Evolutionary conservation across 495 filamentous ascomycete species (phyloP).

Genomic region (Lophiostoma macrostomum): DNA sequence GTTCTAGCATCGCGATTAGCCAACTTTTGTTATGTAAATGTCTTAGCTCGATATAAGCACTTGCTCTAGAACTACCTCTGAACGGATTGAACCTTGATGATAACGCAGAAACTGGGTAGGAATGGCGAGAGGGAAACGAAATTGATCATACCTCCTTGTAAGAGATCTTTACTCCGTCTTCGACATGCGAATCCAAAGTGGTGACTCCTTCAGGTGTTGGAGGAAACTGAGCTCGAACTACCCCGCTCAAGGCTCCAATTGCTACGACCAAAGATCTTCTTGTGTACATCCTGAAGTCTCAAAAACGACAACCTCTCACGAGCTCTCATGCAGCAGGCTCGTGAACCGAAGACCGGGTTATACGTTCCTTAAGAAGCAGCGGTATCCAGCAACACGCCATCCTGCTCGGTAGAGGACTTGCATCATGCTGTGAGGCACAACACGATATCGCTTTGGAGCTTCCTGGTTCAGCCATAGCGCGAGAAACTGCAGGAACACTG

Average conservation of each 20-base stretch:
- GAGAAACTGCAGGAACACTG: constrained; percentile 7
- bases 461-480: constrained; percentile 18
- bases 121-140: neutral
- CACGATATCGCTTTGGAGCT: neutral
- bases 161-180: constrained; percentile 58
- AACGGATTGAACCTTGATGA: no score
- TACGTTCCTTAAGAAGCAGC: neutral
- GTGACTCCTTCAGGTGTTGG: constrained; percentile 53
- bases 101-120: neutral
- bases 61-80: neutral
- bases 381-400: neutral
- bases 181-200: constrained; percentile 55
- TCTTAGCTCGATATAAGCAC: neutral
- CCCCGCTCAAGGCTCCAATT: constrained; percentile 10
- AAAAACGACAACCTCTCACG: neutral
- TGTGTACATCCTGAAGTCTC: neutral
- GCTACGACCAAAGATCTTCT: constrained; percentile 1
- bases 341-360: neutral
- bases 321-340: neutral
- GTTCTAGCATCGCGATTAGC: constrained; percentile 11
- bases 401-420: neutral
- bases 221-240: constrained; percentile 52
- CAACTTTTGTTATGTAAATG: neutral
- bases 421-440: neutral
- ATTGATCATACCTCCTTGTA: constrained; percentile 59